These are phyloP conservation scores for Alnus glutinosa DNA, from an alignment of 306 rosid genomes.

Conservation along the genomic window DNA sequence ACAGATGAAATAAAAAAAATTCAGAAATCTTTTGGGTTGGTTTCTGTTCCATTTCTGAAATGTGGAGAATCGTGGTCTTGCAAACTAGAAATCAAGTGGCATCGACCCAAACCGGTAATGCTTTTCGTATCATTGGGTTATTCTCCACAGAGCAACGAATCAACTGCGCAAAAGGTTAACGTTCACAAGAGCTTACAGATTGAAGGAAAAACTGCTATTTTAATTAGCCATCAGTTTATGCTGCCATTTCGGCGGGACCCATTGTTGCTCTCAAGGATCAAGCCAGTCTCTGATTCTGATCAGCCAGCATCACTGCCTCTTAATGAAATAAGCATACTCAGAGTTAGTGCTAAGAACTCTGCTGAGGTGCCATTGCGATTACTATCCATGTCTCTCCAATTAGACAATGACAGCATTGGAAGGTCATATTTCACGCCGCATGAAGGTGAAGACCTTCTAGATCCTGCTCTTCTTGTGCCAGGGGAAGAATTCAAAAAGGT, in stretches of 20 bases:
- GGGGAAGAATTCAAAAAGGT: constrained; percentile 93
- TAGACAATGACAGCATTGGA: constrained; percentile 49
- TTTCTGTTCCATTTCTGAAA: constrained; percentile 80
- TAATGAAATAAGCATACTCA: constrained; percentile 61
- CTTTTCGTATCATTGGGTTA: constrained; percentile 86
- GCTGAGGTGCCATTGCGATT: constrained; percentile 69
- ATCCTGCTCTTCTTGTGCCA: constrained; percentile 61
- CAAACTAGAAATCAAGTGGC: constrained; percentile 94
- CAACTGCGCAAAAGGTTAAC: constrained; percentile 62
- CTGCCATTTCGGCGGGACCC: constrained; percentile 83
- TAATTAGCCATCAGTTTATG: constrained; percentile 61
- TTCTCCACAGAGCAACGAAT: constrained; percentile 48
- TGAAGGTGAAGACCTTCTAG: constrained; percentile 47
- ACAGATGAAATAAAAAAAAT: constrained; percentile 70
- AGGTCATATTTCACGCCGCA: constrained; percentile 54
- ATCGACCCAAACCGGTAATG: constrained; percentile 87
- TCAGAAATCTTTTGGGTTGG: constrained; percentile 79
- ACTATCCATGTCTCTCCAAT: constrained; percentile 59
- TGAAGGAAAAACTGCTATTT: constrained; percentile 75
- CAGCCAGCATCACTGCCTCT: constrained; percentile 57
- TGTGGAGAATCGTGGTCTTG: constrained; percentile 85
- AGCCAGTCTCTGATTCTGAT: constrained; percentile 55
- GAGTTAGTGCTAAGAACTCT: constrained; percentile 72
- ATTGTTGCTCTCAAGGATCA: constrained; percentile 68
- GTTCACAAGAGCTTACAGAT: constrained; percentile 93